Evolutionary conservation across 2,329 filamentous ascomycete genomes (phyloP).

Genomic region (Epichloe uncinata): DNA sequence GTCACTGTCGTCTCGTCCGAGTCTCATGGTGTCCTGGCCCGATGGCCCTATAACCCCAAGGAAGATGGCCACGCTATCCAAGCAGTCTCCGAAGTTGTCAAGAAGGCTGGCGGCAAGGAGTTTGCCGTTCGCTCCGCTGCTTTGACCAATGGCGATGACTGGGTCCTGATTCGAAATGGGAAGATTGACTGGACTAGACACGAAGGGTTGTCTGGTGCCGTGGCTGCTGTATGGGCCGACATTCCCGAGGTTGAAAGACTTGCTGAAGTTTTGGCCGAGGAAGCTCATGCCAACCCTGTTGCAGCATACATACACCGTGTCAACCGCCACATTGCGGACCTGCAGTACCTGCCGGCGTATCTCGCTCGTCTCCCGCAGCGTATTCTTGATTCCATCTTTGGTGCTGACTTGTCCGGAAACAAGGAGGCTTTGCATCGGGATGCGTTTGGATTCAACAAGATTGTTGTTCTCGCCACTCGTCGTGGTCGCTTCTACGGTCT

Average conservation of each 20-base stretch:
- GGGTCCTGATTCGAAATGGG: conserved; percentile 74
- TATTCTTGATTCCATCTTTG: conserved; percentile 51
- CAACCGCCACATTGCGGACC: conserved; percentile 65
- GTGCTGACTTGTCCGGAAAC: conserved; percentile 34
- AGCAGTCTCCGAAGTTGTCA: conserved; percentile 69
- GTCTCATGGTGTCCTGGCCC: conserved; percentile 62
- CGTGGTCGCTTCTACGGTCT: conserved; percentile 70
- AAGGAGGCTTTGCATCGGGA: conserved; percentile 45
- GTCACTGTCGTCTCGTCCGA: conserved; percentile 60
- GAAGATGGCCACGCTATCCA: conserved; percentile 40
- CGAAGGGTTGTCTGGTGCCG: conserved; percentile 69
- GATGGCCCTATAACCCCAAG: conserved; percentile 49
- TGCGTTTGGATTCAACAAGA: conserved; percentile 79
- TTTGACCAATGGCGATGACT: conserved; percentile 55
- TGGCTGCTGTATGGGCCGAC: conserved; percentile 70
- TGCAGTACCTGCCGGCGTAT: conserved; percentile 63
- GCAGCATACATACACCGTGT: conserved; percentile 82
- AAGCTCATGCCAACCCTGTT: conserved; percentile 69
- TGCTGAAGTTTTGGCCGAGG: conserved; percentile 68
- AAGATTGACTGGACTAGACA: conserved; percentile 66
- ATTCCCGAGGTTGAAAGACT: conserved; percentile 60
- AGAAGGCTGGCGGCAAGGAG: conserved; percentile 47
- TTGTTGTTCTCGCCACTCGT: conserved; percentile 66
- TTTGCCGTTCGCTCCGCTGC: conserved; percentile 71
- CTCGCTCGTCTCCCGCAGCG: conserved; percentile 55